Conservation (phyloP, 495 filamentous ascomycete species). For the Alectoria sarmentosa region DNA sequence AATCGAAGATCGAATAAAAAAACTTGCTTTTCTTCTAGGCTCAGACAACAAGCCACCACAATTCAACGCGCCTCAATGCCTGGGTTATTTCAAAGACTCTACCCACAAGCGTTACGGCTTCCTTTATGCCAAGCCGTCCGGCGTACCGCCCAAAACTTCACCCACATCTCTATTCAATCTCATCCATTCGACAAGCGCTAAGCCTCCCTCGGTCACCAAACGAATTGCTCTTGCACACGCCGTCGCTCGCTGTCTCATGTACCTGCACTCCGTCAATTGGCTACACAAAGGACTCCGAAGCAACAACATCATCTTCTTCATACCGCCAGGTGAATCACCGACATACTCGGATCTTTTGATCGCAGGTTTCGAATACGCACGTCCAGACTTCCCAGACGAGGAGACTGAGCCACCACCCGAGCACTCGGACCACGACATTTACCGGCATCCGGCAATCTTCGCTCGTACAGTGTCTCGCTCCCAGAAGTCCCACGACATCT, state of each 20-base stretch:
- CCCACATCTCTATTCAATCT: constrained; percentile 5
- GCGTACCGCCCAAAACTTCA: neutral
- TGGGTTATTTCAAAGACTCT: constrained; percentile 31
- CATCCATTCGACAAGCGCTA: neutral
- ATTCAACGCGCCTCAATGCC: constrained; percentile 33
- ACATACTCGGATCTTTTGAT: constrained; percentile 22
- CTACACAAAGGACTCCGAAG: constrained; percentile 50
- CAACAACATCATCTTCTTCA: constrained; percentile 48
- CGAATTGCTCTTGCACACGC: constrained; percentile 15
- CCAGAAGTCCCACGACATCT: constrained; percentile 28
- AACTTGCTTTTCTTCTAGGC: constrained; percentile 15
- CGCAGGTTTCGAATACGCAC: constrained; percentile 31
- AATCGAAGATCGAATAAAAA: constrained; percentile 12
- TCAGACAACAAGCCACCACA: constrained; percentile 19
- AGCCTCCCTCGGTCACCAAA: constrained; percentile 14
- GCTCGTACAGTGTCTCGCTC: constrained; percentile 15
- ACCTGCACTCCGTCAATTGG: constrained; percentile 49
- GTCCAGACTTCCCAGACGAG: constrained; percentile 20
- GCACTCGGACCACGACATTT: constrained; percentile 27
- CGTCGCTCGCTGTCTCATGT: constrained; percentile 13
- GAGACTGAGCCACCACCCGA: constrained; percentile 18
- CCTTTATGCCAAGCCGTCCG: neutral
- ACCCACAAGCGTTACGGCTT: constrained; percentile 14
- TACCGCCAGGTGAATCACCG: neutral
- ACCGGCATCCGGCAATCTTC: constrained; percentile 26